These are phyloP conservation scores for Vigna reflexopilosa DNA, from an alignment of 306 rosid species.

Conservation along the genomic window DNA sequence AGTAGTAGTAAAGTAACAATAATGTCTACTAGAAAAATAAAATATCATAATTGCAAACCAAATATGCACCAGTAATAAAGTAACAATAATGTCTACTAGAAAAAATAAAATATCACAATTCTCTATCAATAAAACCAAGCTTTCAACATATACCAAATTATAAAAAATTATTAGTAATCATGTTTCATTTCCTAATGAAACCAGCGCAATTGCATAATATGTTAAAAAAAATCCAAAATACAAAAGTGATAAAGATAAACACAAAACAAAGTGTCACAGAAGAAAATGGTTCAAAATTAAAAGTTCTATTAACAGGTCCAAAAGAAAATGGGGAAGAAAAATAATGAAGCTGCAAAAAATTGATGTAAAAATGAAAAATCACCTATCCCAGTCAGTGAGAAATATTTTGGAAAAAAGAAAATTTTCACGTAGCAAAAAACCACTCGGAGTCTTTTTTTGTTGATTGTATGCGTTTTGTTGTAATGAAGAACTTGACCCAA, in stretches of 20 bases:
- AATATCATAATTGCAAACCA: not conserved
- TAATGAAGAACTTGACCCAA: conserved; percentile 56
- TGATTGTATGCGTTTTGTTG: conserved; percentile 51
- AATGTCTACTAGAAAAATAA: too few relatives aligned
- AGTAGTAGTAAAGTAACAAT: too few relatives aligned
- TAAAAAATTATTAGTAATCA: conserved; percentile 32
- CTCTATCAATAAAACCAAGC: conserved; percentile 28
- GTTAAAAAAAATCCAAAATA: conserved; percentile 20
- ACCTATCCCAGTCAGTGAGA: conserved; percentile 71
- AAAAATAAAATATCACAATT: conserved; percentile 23
- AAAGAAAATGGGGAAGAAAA: conserved; percentile 5
- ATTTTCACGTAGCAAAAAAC: conserved; percentile 64
- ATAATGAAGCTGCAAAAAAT: conserved; percentile 14
- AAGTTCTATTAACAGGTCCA: conserved; percentile 8
- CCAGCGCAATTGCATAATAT: not conserved
- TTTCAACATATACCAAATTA: conserved; percentile 28
- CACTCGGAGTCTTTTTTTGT: conserved; percentile 61
- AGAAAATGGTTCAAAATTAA: conserved; percentile 2
- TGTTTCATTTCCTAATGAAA: conserved; percentile 25
- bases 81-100: conserved; percentile 7
- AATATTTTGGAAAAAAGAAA: conserved; percentile 57
- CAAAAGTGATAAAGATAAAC: not conserved
- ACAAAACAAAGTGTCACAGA: not conserved
- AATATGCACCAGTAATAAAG: conserved; percentile 38
- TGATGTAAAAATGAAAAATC: conserved; percentile 12